Base-by-base conservation (phyloP, 108 stramenopile species). In the Nitzschia inconspicua region DNA sequence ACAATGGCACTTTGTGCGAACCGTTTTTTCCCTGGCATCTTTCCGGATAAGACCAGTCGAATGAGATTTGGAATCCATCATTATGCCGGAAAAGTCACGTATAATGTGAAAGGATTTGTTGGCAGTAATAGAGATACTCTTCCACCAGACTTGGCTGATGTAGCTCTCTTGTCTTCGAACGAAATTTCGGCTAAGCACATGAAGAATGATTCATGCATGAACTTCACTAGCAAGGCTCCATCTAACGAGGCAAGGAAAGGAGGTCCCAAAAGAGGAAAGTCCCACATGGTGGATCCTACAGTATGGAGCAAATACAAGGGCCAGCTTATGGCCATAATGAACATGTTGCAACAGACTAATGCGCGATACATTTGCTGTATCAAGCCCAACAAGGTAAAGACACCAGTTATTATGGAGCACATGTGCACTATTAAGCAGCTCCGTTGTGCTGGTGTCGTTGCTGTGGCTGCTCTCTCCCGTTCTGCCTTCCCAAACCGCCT, bases 401-500 rank as follows among this genome's bases (percentile, higher is more conserved):
- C 10, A 2, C 3, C 57, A 16, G 71, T 80, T 41, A 51, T 76
- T 26, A 89, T 95, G 72, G 85, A 93, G 34, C 85, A 75, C 19
- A 55, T 77, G 31, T 76, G 85, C 47, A 84, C 91, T 36, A 70
- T 95, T 25, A 84, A 89, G 95, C n/a, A n/a, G n/a, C n/a, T n/a
- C n/a, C n/a, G n/a, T n/a, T n/a, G n/a, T n/a, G n/a, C n/a, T n/a
- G n/a, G 96, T 47, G 91, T 97, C 24, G 74, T 95, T 30, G 95
- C 93, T 60, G 95, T 94, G 11, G 83, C 85, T 9, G 75, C 82
- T 9, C 82, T 98, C 11, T 78, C 89, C 11, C 79, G 97, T 29
- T 90, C 90, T 37, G 92, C 89, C 28, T 98, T 93, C 69, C 95
- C 97, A 20, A 95, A 96, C 62, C 89, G 91, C 27, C 65, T 96